Percentiles rank a stretch among this genome's conserved stretches.
These are phyloP conservation scores for Pugionium dolabratum DNA, from an alignment of 345 rosid species.

Conservation along the genomic window DNA sequence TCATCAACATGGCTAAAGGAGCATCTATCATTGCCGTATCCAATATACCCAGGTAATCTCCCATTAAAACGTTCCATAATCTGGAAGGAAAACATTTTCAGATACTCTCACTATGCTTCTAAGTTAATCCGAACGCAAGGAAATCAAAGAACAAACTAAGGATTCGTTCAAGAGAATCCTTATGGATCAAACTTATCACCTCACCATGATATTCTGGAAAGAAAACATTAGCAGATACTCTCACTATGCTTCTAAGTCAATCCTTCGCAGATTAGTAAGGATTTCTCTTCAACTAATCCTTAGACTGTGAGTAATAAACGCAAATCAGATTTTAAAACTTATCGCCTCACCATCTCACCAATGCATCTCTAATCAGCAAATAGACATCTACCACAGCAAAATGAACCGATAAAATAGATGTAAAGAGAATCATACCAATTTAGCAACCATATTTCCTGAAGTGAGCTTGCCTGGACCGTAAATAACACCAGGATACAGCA, in stretches of 20 bases:
- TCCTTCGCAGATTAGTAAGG: no score
- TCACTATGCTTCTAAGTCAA: no score
- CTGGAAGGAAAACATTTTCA: constrained; percentile 45
- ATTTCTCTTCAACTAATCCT: not conserved
- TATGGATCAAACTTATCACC: no score
- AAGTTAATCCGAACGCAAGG: not conserved
- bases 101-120: not conserved
- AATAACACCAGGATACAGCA: constrained; percentile 81
- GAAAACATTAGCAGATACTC: no score
- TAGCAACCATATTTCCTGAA: constrained; percentile 70
- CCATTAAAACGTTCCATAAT: constrained; percentile 77
- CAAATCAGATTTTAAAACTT: constrained; percentile 10
- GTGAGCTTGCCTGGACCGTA: constrained; percentile 88
- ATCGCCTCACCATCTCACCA: not conserved
- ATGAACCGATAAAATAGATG: not conserved
- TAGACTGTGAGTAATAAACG: not conserved
- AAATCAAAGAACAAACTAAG: no score
- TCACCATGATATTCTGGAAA: no score
- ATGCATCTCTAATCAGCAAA: not conserved
- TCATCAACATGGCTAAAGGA: constrained; percentile 86
- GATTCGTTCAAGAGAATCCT: not conserved
- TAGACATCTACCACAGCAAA: not conserved
- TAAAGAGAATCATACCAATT: constrained; percentile 54
- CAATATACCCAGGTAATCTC: constrained; percentile 85
- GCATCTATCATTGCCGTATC: constrained; percentile 65